These are phyloP conservation scores for Avena insularis DNA, from an alignment of 176 grass and related monocot species.

Conservation along the genomic window DNA sequence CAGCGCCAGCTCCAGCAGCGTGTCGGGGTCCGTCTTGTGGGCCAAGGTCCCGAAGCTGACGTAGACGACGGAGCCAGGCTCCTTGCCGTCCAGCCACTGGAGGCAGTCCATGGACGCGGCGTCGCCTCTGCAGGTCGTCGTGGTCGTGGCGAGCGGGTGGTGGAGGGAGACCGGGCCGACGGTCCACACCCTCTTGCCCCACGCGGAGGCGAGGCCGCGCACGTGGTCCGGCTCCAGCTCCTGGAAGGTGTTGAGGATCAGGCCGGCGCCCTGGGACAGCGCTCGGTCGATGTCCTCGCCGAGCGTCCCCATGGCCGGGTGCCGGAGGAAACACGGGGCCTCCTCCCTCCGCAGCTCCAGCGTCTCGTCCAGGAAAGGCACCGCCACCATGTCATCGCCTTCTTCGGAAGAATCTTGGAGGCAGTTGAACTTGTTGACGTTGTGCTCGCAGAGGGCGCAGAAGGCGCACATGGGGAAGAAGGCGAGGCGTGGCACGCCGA, in stretches of 20 bases:
- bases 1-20: slow-evolving; percentile 35
- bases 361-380: slow-evolving; percentile 22
- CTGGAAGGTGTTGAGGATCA: slow-evolving; percentile 49
- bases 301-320: background rate
- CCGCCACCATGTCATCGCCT: background rate
- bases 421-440: no score
- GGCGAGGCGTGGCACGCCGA: slow-evolving; percentile 39
- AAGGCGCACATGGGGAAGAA: slow-evolving; percentile 51
- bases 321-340: slow-evolving; percentile 30
- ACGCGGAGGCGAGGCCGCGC: background rate
- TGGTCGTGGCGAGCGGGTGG: background rate
- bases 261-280: slow-evolving; percentile 11
- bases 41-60: slow-evolving; percentile 56
- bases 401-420: background rate
- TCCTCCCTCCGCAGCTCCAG: background rate
- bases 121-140: background rate
- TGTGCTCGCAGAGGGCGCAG: slow-evolving; percentile 16
- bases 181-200: slow-evolving; percentile 35
- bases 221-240: slow-evolving; percentile 48
- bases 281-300: slow-evolving; percentile 8
- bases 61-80: slow-evolving; percentile 49
- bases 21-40: background rate
- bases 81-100: slow-evolving; percentile 50
- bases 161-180: slow-evolving; percentile 49
- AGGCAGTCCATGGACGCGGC: slow-evolving; percentile 24